Conservation (phyloP, 169 alveolate species). For the Cryptosporidium meleagridis region DNA sequence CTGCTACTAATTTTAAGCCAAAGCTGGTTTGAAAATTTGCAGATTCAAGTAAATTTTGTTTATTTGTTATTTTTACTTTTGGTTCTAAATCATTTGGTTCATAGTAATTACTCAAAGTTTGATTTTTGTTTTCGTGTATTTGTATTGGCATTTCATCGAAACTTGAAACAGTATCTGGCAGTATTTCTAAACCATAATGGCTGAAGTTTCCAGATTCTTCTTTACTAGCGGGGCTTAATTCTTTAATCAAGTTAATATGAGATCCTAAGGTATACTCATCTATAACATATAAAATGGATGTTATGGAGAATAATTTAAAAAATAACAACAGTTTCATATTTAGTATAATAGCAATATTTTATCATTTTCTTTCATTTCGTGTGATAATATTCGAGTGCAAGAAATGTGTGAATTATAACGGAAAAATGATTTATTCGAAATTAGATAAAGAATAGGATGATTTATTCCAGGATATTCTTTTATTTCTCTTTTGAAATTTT, state of each 20-base stretch:
- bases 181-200: not conserved
- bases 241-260: not conserved
- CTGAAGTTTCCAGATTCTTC: not conserved
- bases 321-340: not conserved
- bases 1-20: not conserved
- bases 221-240: too few relatives aligned
- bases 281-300: not conserved
- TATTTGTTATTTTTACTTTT: not conserved
- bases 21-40: not conserved
- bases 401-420: not conserved
- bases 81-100: not conserved
- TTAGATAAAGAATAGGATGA: not conserved
- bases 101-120: not conserved
- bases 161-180: not conserved
- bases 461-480: not conserved
- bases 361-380: not conserved
- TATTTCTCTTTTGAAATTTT: not conserved
- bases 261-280: not conserved
- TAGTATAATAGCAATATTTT: not conserved
- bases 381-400: not conserved
- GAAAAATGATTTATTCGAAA: not conserved
- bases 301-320: not conserved
- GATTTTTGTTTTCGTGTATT: too few relatives aligned
- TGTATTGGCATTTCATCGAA: not conserved
- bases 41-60: not conserved